Evolutionary conservation across 1,284 basidiomycete species (phyloP).

Genomic region (Rhodotorula glutinis): DNA sequence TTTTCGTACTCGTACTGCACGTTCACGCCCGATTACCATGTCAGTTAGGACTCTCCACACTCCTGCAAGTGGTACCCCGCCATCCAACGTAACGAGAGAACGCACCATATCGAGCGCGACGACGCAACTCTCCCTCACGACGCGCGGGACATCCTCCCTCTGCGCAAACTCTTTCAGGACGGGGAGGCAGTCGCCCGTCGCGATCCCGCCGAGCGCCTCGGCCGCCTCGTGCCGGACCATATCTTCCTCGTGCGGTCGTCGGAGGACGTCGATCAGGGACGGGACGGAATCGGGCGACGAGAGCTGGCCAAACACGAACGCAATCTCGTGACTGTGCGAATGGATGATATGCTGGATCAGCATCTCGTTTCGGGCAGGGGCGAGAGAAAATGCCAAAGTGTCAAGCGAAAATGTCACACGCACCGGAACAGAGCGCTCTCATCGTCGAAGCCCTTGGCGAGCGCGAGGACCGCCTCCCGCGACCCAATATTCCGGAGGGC

Average conservation of each 20-base stretch:
- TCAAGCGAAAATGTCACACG: constrained; percentile 41
- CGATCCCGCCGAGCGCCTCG: constrained; percentile 94
- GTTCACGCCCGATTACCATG: too few species aligned
- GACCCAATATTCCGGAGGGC: constrained; percentile 81
- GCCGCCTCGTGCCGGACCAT: constrained; percentile 99
- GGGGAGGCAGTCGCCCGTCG: constrained; percentile 79
- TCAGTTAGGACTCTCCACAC: too few species aligned
- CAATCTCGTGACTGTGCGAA: constrained; percentile 83
- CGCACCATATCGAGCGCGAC: constrained; percentile 86
- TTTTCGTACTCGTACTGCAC: constrained; percentile 69
- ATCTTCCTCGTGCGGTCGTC: constrained; percentile 72
- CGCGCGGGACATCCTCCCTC: constrained; percentile 72
- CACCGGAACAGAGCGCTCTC: constrained; percentile 87
- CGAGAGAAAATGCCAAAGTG: too few species aligned
- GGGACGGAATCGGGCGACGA: constrained; percentile 86
- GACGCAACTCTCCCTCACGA: constrained; percentile 93
- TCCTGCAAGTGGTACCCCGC: too few species aligned
- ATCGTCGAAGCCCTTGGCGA: constrained; percentile 84
- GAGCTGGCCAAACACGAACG: constrained; percentile 96
- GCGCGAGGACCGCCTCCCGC: constrained; percentile 73
- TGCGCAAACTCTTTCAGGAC: constrained; percentile 81
- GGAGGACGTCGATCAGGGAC: constrained; percentile 72
- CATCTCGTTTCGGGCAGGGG: too few species aligned
- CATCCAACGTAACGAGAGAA: too few species aligned
- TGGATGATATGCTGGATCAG: too few species aligned